Conservation (phyloP, 352 stramenopile genomes). For the Phytophthora boehmeriae region DNA sequence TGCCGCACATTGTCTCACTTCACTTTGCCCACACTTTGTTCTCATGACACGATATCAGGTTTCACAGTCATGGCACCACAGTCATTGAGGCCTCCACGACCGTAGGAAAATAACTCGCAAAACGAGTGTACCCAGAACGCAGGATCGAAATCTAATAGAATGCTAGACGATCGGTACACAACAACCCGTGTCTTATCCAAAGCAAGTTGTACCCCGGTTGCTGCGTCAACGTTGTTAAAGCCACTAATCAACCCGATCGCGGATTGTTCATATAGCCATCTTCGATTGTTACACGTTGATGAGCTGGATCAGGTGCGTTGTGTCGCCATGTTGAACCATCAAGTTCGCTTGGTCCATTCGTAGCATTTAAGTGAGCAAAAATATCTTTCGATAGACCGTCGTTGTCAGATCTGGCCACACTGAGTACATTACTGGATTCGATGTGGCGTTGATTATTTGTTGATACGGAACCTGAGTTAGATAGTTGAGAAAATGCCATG, state of each 20-base stretch:
- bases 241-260: neutral
- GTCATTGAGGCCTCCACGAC: conserved; percentile 25
- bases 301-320: conserved; percentile 3
- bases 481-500: too few relatives aligned
- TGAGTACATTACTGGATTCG: too few relatives aligned
- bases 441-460: too few relatives aligned
- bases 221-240: neutral
- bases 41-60: too few relatives aligned
- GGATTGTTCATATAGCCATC: neutral
- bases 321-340: conserved; percentile 2
- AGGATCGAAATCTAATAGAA: conserved; percentile 28
- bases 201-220: neutral
- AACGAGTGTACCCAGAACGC: conserved; percentile 21
- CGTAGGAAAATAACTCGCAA: conserved; percentile 28
- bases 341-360: neutral
- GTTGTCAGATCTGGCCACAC: neutral
- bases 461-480: too few relatives aligned
- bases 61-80: too few relatives aligned
- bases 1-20: too few relatives aligned
- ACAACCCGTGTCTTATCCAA: neutral
- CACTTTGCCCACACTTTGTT: too few relatives aligned
- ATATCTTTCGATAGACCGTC: too few relatives aligned
- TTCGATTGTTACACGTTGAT: neutral
- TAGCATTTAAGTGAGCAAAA: too few relatives aligned
- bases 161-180: conserved; percentile 20